Conservation (phyloP, 2,329 filamentous ascomycete species). For the Dactylella cylindrospora region DNA sequence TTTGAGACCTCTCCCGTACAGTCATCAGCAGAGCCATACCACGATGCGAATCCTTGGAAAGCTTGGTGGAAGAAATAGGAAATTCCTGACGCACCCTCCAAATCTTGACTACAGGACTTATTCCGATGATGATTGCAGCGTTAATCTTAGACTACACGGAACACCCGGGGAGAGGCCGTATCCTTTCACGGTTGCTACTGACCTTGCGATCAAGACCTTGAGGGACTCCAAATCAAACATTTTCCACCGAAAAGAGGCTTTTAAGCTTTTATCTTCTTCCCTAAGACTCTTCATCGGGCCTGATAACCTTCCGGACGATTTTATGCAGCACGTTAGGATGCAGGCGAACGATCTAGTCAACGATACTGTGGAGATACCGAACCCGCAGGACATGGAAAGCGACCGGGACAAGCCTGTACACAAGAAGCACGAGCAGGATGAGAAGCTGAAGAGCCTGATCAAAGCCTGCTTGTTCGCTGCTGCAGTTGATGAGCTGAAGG, state of each 20-base stretch:
- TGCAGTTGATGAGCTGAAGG: conserved; percentile 76
- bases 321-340: conserved; percentile 78
- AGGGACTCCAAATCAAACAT: conserved; percentile 67
- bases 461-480: conserved; percentile 86
- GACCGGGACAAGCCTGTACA: conserved; percentile 79
- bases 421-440: conserved; percentile 84
- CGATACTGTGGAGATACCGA: conserved; percentile 67
- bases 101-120: conserved; percentile 80
- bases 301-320: conserved; percentile 85
- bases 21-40: conserved; percentile 95
- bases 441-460: conserved; percentile 77
- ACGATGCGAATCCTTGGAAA: conserved; percentile 97
- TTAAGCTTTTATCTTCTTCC: conserved; percentile 82
- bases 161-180: conserved; percentile 87
- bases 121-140: conserved; percentile 82
- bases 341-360: conserved; percentile 82
- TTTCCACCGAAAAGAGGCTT: conserved; percentile 91
- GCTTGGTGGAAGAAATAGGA: conserved; percentile 88
- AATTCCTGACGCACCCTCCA: conserved; percentile 88
- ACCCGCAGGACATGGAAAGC: conserved; percentile 53
- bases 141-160: conserved; percentile 85
- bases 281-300: conserved; percentile 86
- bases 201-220: conserved; percentile 68
- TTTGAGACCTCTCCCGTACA: conserved; percentile 88
- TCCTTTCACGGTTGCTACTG: conserved; percentile 80